These are phyloP conservation scores for Mortierella sp. DNA, from an alignment of 371 early-diverging fungal species.

Conservation along the genomic window DNA sequence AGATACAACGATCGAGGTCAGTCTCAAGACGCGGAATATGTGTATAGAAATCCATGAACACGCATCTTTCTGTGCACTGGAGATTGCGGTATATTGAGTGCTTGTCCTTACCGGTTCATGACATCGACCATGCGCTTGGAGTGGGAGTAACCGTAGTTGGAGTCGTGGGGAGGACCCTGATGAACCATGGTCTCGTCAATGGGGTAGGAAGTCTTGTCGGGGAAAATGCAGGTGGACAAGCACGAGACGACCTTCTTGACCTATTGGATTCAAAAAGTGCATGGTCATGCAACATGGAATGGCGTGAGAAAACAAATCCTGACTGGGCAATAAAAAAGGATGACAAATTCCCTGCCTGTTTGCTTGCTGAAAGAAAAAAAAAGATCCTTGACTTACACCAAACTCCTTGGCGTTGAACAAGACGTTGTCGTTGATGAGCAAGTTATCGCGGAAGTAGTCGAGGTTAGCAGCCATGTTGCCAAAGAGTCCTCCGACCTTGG, in stretches of 20 bases:
- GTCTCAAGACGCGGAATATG: background rate
- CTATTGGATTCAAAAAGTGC: conserved; percentile 43
- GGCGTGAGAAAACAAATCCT: conserved; percentile 1
- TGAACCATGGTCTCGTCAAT: conserved; percentile 94
- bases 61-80: background rate
- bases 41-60: background rate
- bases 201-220: conserved; percentile 90
- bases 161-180: conserved; percentile 88
- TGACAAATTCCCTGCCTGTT: background rate
- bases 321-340: background rate
- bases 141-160: conserved; percentile 92
- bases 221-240: conserved; percentile 91
- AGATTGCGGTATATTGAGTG: background rate
- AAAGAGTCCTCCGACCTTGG: conserved; percentile 90
- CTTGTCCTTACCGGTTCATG: conserved; percentile 76
- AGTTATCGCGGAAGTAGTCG: conserved; percentile 85
- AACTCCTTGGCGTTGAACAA: conserved; percentile 74
- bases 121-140: conserved; percentile 93
- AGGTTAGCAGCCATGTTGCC: conserved; percentile 90
- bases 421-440: conserved; percentile 89
- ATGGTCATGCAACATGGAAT: background rate
- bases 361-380: background rate
- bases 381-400: conserved; percentile 63
- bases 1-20: background rate
- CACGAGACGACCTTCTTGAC: conserved; percentile 91